Evolutionary conservation across 768 basidiomycete species (phyloP).

Genomic region (Tulasnella sp.): DNA sequence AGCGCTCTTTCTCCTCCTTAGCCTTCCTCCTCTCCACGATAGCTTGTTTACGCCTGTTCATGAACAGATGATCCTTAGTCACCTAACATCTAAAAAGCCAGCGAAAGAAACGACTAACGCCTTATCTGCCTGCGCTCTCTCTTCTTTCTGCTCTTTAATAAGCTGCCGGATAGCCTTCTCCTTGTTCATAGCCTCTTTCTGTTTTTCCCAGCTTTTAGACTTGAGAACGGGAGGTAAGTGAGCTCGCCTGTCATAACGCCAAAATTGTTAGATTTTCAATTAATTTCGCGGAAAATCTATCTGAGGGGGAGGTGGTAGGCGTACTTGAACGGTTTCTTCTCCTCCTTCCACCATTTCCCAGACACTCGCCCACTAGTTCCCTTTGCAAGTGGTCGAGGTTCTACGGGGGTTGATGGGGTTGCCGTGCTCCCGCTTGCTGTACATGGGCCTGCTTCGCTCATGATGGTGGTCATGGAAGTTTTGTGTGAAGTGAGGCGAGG

Average conservation of each 20-base stretch:
- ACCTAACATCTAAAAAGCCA: neutral
- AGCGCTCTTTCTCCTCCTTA: constrained; percentile 64
- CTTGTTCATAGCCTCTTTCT: constrained; percentile 10
- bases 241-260: constrained; percentile 1
- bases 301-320: neutral
- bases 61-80: neutral
- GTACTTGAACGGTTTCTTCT: constrained; percentile 25
- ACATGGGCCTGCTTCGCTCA: neutral
- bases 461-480: neutral
- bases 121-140: constrained; percentile 17
- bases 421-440: neutral
- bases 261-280: neutral
- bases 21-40: constrained; percentile 67
- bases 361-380: constrained; percentile 29
- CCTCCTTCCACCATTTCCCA: constrained; percentile 31
- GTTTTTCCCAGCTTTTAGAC: constrained; percentile 21
- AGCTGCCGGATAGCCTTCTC: constrained; percentile 20
- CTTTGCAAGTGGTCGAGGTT: constrained; percentile 19
- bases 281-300: neutral
- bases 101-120: constrained; percentile 8
- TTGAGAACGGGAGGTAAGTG: constrained; percentile 25
- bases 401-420: neutral
- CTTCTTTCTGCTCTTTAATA: constrained; percentile 25
- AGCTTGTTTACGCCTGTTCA: constrained; percentile 57
- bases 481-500: neutral